Evolutionary conservation across 768 basidiomycete species (phyloP), one percentile per base, ranked within the genome.

Genomic region (Candolleomyces efflorescens): DNA sequence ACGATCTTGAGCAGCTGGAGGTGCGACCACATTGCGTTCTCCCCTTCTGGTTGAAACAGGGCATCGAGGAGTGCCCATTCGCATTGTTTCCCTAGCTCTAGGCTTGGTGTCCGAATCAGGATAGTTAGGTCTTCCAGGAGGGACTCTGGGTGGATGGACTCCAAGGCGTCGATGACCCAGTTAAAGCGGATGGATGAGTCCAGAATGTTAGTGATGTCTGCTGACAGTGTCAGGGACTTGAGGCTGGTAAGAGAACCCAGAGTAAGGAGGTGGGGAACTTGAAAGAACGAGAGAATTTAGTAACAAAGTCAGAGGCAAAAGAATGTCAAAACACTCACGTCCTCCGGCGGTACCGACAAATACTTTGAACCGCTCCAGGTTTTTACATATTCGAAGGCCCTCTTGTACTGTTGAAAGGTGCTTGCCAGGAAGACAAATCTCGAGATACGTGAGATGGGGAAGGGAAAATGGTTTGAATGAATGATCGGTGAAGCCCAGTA

Each of bases 311-410:
- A 17, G 15, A 27, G 47, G 39, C 9, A n/a, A 24, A 23, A 27
- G 18, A 18, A 32, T 32, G n/a, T 20, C 12, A 37, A 32, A 17
- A 12, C 17, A 51, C 58, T 59, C 37, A 59, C 58, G 37, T 47
- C 58, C 58, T 17, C 58, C 58, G 10, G 58, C 58, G 2, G 58
- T 59, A 20, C 58, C 58, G 3, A 54, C 58, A 53, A 59, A 59
- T 5, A 59, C 27, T 23, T 59, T 59, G 26, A 59, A 36, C 10
- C 18, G 6, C 36, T 59, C 58, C 0, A 59, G 37, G 5, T 22
- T 41, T 11, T 32, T 20, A 23, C 58, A 59, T 10, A 37, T 17
- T 10, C 43, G 45, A 32, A 54, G 26, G 5, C 53, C 58, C 18
- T 43, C 39, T 36, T 58, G 50, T 2, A 58, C 44, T 23, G 51